These are phyloP conservation scores for Rhinocladiella similis DNA, from an alignment of 2,329 filamentous ascomycete genomes.

Conservation along the genomic window DNA sequence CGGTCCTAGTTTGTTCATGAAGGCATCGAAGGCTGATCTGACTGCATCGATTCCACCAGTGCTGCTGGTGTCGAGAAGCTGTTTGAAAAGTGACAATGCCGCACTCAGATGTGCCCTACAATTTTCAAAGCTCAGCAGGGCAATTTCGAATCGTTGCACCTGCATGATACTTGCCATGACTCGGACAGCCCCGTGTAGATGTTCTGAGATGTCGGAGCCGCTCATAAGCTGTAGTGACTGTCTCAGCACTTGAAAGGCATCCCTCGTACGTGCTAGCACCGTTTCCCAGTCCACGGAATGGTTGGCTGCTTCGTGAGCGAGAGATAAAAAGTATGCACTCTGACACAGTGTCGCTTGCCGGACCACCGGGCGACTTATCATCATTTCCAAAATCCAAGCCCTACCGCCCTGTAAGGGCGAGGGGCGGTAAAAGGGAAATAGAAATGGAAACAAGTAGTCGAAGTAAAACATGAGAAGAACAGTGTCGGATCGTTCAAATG, in stretches of 20 bases:
- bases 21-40: neutral
- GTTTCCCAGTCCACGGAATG: conserved; percentile 5
- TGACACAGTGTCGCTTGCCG: conserved; percentile 60
- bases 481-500: conserved; percentile 23
- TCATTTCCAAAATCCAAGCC: conserved; percentile 60
- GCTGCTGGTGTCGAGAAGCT: conserved; percentile 21
- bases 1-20: conserved; percentile 5
- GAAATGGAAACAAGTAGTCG: conserved; percentile 62
- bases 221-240: conserved; percentile 28
- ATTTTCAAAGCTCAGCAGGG: conserved; percentile 36
- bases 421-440: conserved; percentile 65
- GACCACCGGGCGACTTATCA: conserved; percentile 58
- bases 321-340: conserved; percentile 58
- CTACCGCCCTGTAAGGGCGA: conserved; percentile 57
- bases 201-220: conserved; percentile 21
- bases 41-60: neutral
- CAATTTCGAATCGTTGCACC: conserved; percentile 36
- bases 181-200: conserved; percentile 28
- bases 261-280: conserved; percentile 12
- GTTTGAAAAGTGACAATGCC: conserved; percentile 34
- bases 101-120: conserved; percentile 38
- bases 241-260: conserved; percentile 21
- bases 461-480: conserved; percentile 59
- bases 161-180: conserved; percentile 40
- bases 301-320: conserved; percentile 28